phyloP scores from a whole-genome alignment of 768 basidiomycete species.

The Pulveroboletus frians region DNA sequence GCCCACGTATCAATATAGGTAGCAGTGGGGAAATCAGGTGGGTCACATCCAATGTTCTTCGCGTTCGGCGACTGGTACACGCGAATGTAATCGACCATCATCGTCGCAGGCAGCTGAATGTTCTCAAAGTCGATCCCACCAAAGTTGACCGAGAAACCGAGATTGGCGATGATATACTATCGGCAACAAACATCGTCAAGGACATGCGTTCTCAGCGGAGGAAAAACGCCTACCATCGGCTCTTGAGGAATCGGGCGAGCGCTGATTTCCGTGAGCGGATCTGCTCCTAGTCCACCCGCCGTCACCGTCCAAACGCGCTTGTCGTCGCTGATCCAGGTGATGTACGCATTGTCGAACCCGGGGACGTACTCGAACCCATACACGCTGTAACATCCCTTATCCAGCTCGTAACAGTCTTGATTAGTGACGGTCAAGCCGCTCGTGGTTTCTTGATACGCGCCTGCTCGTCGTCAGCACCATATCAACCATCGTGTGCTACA shows the following conservation, averaged over 20 bases:
- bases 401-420: constrained; percentile 44
- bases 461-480: constrained; percentile 11
- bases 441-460: constrained; percentile 39
- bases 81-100: constrained; percentile 79
- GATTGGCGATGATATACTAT: constrained; percentile 65
- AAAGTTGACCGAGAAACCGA: constrained; percentile 67
- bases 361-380: constrained; percentile 55
- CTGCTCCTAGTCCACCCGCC: constrained; percentile 43
- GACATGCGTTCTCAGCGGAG: not conserved
- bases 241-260: constrained; percentile 61
- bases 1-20: constrained; percentile 70
- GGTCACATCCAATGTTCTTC: constrained; percentile 63
- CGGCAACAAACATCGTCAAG: not conserved
- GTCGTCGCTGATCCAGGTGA: constrained; percentile 63
- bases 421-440: constrained; percentile 32
- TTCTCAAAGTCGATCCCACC: constrained; percentile 57
- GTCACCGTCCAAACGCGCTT: constrained; percentile 54
- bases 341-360: constrained; percentile 50
- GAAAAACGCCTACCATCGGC: constrained; percentile 46
- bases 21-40: constrained; percentile 64
- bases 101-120: constrained; percentile 50
- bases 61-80: constrained; percentile 56
- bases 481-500: not conserved
- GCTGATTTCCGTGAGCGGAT: constrained; percentile 48
- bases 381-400: constrained; percentile 37